Evolutionary conservation across 768 basidiomycete genomes (phyloP).

Genomic region (Tephrocybe rancida): DNA sequence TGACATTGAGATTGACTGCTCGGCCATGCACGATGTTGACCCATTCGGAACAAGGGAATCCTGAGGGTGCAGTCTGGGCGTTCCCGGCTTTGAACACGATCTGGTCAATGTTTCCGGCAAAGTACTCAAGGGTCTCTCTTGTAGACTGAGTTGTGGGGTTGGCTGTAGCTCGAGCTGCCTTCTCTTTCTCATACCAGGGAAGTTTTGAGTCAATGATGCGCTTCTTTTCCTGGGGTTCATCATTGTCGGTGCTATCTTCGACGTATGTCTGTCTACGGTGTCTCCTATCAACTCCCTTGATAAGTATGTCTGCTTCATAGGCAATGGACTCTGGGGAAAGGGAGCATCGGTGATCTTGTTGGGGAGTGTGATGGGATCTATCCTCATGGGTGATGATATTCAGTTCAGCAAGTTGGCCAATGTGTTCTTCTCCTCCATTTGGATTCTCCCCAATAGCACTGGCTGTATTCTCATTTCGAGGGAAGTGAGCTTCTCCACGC

Average conservation of each 20-base stretch:
- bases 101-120: neutral
- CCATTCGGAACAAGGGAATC: conserved; percentile 4
- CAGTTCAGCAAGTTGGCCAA: too few species aligned
- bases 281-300: neutral
- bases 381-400: too few species aligned
- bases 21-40: neutral
- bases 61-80: neutral
- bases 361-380: too few species aligned
- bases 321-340: too few species aligned
- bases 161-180: neutral
- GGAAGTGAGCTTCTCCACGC: neutral
- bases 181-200: neutral
- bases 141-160: neutral
- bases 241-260: neutral
- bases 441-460: neutral
- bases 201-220: neutral
- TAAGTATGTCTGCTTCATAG: too few species aligned
- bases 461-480: neutral
- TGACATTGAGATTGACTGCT: conserved; percentile 12
- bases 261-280: neutral
- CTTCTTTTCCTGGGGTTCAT: neutral
- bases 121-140: neutral
- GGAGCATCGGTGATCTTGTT: too few species aligned
- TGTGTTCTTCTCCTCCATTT: too few species aligned
- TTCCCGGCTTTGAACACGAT: neutral